Base-by-base conservation (phyloP, 2,329 filamentous ascomycete species). In the Penicillium thymicola region DNA sequence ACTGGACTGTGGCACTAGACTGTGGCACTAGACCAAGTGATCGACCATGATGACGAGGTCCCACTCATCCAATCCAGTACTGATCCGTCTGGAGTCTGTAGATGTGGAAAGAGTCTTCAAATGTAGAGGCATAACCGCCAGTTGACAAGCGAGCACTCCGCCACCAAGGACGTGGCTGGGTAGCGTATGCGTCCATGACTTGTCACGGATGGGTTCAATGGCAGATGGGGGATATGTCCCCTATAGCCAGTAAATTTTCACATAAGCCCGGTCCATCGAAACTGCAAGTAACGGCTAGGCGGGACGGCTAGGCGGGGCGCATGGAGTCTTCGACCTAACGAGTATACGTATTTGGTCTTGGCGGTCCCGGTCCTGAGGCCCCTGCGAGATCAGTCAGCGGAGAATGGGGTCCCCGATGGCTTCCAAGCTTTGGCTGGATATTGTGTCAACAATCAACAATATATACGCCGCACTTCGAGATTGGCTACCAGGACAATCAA, bases 1-100 rank as follows among this genome's bases (percentile, higher is more conserved):
- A 41, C 30, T 47, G 43, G 21, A 14, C 28, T 27, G 25, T 27
- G 25, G 25, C 25, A 41, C 30, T 46, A 46, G 25, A 13, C 18
- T 30, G 8, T 3, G 28, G 51, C 5, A 41, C 30, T 47, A 46
- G 25, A 14, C 25, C 10, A 14, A 36, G 16, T 36, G 56, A 61
- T 61, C 54, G 49, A 53, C 56, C 32, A 9, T 21, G 56, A 50
- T 61, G 51, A 59, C 56, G 54, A 62, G 49, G 54, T 42, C 23
- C 37, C 25, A 8, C 27, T 46, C 30, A 16, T 44, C 16, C 44
- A 34, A 25, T 5, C 3, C 36, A 9, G 27, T 10, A 7, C 18
- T 38, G 23, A 23, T 23, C 2, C 7, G 25, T 23, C 18, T 23
- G 6, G 30, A 5, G 5, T 36, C 8, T 13, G 13, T 36, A 36